phyloP scores from a whole-genome alignment of 257 asterid species.

The Plantago elongata region DNA sequence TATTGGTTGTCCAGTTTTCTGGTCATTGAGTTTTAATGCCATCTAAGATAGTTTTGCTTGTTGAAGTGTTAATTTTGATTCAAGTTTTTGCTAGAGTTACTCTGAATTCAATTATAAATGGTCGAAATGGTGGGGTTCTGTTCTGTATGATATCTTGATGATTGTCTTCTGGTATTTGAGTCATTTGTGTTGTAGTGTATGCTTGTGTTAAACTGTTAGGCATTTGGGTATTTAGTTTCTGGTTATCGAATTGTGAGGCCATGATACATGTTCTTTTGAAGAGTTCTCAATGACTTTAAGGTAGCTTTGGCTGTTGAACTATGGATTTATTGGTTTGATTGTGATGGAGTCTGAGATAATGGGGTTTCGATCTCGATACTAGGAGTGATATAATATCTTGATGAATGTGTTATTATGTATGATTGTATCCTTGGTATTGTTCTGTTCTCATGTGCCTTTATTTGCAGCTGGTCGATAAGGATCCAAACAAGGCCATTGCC shows the following conservation, averaged over 20 bases:
- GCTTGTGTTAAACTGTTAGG: not conserved
- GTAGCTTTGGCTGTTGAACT: not conserved
- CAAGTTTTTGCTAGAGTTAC: no score
- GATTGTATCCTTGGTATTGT: not conserved
- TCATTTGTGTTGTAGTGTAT: no score
- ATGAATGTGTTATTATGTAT: not conserved
- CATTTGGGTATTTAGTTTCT: not conserved
- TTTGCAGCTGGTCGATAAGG: constrained; percentile 46
- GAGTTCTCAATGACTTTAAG: not conserved
- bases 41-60: no score
- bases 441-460: not conserved
- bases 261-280: not conserved
- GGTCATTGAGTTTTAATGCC: no score
- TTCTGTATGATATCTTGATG: not conserved
- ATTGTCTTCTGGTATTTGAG: not conserved
- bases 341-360: not conserved
- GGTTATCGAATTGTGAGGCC: not conserved
- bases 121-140: not conserved
- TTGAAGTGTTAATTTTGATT: no score
- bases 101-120: not conserved
- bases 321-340: not conserved
- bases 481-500: constrained; percentile 80
- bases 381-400: not conserved
- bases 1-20: no score
- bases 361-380: not conserved